phyloP scores from a whole-genome alignment of 2,329 filamentous ascomycete species.

The Waltergamsia citrina region DNA sequence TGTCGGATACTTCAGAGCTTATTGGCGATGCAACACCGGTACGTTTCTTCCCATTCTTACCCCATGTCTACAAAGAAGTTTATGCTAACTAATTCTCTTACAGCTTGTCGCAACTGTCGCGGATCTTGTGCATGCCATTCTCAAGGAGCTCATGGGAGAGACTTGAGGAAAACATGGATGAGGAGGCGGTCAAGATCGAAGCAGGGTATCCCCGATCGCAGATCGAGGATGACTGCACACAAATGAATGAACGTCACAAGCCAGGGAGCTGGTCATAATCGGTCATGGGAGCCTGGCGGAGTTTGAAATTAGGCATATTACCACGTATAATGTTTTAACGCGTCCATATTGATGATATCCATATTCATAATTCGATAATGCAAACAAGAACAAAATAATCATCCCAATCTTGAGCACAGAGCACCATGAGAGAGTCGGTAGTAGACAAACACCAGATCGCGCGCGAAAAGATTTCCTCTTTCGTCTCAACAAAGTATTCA shows the following conservation, averaged over 20 bases:
- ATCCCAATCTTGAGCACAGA: not conserved
- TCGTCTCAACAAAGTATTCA: too few species aligned
- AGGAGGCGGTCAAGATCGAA: too few species aligned
- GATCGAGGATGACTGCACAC: too few species aligned
- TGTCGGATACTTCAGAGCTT: constrained; percentile 29
- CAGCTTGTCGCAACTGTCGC: constrained; percentile 21
- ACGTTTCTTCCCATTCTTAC: constrained; percentile 9
- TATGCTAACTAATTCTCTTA: constrained; percentile 2
- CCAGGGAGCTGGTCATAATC: too few species aligned
- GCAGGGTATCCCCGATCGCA: too few species aligned
- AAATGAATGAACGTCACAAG: too few species aligned
- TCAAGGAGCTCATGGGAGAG: constrained; percentile 16
- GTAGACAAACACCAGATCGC: not conserved
- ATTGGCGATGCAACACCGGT: constrained; percentile 32
- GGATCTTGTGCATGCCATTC: constrained; percentile 20
- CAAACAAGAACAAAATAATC: not conserved
- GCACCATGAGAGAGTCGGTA: not conserved
- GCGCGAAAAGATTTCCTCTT: too few species aligned
- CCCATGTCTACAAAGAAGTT: not conserved
- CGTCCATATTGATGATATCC: not conserved
- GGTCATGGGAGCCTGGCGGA: too few species aligned
- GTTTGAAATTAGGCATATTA: not conserved
- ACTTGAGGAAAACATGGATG: not conserved
- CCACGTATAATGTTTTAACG: not conserved
- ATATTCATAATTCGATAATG: not conserved